Evolutionary conservation across 305 asterid genomes (phyloP), one percentile per base, ranked within the genome.

Genomic region (Stenogyne calaminthoides): DNA sequence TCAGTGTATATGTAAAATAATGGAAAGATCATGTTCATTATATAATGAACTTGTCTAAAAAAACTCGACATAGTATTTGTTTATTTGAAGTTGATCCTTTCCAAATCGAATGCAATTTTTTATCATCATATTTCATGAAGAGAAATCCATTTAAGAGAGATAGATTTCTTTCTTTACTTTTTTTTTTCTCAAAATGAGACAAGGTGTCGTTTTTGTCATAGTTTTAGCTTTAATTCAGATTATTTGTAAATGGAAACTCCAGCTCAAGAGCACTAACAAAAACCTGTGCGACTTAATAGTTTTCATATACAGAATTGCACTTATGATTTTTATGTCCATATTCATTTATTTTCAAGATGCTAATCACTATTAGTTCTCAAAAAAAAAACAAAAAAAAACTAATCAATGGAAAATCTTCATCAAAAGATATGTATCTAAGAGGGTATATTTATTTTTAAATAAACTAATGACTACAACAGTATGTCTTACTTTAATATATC

Each of bases 301-400:
- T 64, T 69, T 76, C 80, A 63, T 20, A 76, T 64, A 44, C 68
- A 42, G 77, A 71, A 71, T 65, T 51, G 81, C 81, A 77, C 71
- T 72, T 71, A 3, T 20, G 32, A 55, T 37, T 42, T 65, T 46
- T 54, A 16, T 60, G 60, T 32, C 54, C 18, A 60, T n/a, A 5
- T 32, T 10, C 46, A 56, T 77, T 64, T 14, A 42, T 55, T 77
- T 64, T 64, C 80, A 77, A 77, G 77, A 77, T 77, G 69, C 60
- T 64, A 77, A 71, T 77, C 77, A 46, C 65, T 49, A 7, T 32
- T 32, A 32, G 7, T 32, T 32, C 36, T 32, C 0, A 32, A 32
- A 32, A 32, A 32, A 32, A 32, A 4, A 32, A 32, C 4, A 32
- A 32, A 4, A 71, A 77, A 73, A 77, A 71, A 64, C 52, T 64